A percentile compares a stretch with the other conserved stretches of the same genome.
These are phyloP conservation scores for Chernovozyma sophiae-reginae DNA, from an alignment of 1,139 yeast species.

Conservation along the genomic window DNA sequence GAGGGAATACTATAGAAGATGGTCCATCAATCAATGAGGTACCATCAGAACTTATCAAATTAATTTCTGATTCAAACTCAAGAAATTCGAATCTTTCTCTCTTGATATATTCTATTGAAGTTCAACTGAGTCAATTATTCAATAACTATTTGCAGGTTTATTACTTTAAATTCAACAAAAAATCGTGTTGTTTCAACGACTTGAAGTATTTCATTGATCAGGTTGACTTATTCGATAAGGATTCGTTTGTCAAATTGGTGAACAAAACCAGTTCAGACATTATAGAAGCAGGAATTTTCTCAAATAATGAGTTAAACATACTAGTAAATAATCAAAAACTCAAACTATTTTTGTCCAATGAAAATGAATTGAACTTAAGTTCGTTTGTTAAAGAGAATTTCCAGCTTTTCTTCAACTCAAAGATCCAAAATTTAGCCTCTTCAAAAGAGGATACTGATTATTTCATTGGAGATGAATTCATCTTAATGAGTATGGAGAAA, in stretches of 20 bases:
- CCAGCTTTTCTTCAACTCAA: constrained; percentile 23
- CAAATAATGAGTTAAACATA: constrained; percentile 30
- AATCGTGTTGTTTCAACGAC: constrained; percentile 62
- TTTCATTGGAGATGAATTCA: constrained; percentile 60
- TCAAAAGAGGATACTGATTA: constrained; percentile 55
- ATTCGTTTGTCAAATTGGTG: constrained; percentile 10
- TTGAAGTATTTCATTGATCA: constrained; percentile 32
- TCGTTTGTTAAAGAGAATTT: constrained; percentile 26
- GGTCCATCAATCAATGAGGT: background rate
- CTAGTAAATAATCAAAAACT: constrained; percentile 53
- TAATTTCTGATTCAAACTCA: constrained; percentile 13
- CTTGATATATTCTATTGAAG: constrained; percentile 39
- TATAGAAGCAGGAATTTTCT: constrained; percentile 9
- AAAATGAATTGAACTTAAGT: constrained; percentile 5
- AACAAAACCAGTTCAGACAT: constrained; percentile 8
- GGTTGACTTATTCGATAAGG: constrained; percentile 9
- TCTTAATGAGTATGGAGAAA: constrained; percentile 43
- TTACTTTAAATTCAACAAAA: constrained; percentile 40
- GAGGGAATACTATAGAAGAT: constrained; percentile 22
- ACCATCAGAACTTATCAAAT: background rate
- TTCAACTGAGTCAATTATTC: constrained; percentile 14
- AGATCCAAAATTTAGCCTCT: constrained; percentile 13
- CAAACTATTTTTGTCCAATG: constrained; percentile 17
- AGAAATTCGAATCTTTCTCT: constrained; percentile 58
- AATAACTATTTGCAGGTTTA: constrained; percentile 35